Percentiles rank a stretch among this genome's conserved stretches.
Conservation (phyloP, 306 rosid genomes). For the Begonia peltatifolia region DNA sequence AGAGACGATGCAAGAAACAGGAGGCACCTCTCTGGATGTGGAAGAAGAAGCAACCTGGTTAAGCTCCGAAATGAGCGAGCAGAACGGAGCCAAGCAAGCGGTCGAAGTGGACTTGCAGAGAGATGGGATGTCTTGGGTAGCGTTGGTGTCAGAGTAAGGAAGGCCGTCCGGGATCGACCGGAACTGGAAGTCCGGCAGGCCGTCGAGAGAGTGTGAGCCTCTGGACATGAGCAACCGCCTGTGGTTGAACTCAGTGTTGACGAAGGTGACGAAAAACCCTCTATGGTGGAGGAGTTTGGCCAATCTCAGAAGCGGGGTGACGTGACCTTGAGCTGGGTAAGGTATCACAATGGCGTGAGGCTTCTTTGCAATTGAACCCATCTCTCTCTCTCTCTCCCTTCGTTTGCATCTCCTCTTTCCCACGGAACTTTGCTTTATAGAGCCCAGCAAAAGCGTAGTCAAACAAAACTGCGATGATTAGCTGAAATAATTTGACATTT, state of each 20-base stretch:
- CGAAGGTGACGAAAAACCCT: slow-evolving; percentile 7
- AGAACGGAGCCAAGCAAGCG: not conserved
- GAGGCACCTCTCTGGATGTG: not conserved
- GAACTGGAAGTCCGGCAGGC: not conserved
- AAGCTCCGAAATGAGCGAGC: not conserved
- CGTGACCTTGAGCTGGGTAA: slow-evolving; percentile 8
- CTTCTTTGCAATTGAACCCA: not conserved
- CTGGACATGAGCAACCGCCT: not conserved
- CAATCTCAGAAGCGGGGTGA: slow-evolving; percentile 1
- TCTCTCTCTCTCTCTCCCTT: not conserved
- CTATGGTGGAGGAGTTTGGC: slow-evolving; percentile 2
- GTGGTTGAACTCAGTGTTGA: slow-evolving; percentile 8
- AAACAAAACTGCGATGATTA: too few relatives aligned
- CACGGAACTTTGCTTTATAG: too few relatives aligned
- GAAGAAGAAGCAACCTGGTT: not conserved
- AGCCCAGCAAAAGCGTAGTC: too few relatives aligned
- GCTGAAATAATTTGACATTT: too few relatives aligned
- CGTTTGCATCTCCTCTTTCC: too few relatives aligned
- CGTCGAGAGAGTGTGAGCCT: not conserved
- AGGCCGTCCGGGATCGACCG: slow-evolving; percentile 1
- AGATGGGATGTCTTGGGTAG: slow-evolving; percentile 5
- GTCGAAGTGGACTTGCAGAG: not conserved
- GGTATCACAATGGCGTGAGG: slow-evolving; percentile 9
- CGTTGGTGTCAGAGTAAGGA: not conserved
- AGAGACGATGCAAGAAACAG: slow-evolving; percentile 4